A percentile compares a stretch with the other conserved stretches of the same genome.
These are phyloP conservation scores for Kuraishia molischiana DNA, from an alignment of 805 yeast species.

Conservation along the genomic window DNA sequence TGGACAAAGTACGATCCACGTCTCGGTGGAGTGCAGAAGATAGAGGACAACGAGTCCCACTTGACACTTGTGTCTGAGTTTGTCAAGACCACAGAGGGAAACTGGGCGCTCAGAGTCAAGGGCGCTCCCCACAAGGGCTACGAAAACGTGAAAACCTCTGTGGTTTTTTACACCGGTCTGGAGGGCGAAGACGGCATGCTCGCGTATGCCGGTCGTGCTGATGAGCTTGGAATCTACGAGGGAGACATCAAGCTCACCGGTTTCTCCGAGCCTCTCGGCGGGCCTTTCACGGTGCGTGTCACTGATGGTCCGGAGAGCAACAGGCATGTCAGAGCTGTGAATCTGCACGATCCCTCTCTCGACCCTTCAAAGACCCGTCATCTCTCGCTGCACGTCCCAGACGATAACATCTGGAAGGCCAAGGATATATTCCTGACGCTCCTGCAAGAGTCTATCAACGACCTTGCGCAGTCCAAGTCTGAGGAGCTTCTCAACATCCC, in stretches of 20 bases:
- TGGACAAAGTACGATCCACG: constrained; percentile 90
- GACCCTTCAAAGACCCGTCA: constrained; percentile 61
- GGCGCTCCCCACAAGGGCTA: constrained; percentile 51
- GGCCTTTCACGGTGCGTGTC: constrained; percentile 48
- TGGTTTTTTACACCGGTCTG: constrained; percentile 72
- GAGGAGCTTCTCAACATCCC: constrained; percentile 22
- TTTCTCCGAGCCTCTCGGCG: constrained; percentile 52
- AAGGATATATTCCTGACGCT: constrained; percentile 63
- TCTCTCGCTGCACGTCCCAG: constrained; percentile 60
- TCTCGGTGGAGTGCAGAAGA: constrained; percentile 71
- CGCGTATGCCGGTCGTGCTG: constrained; percentile 24
- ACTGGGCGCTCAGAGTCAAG: constrained; percentile 72
- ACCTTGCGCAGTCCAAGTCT: constrained; percentile 17
- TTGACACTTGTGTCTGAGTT: constrained; percentile 61
- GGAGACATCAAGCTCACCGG: constrained; percentile 38
- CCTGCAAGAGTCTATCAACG: constrained; percentile 57
- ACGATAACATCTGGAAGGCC: constrained; percentile 67
- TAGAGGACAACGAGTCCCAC: constrained; percentile 57
- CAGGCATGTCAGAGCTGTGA: constrained; percentile 26
- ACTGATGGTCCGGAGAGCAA: constrained; percentile 42
- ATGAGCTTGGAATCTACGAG: constrained; percentile 17
- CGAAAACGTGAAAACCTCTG: constrained; percentile 42
- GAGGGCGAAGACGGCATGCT: constrained; percentile 53
- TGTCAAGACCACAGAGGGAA: constrained; percentile 60
- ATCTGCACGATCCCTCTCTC: constrained; percentile 24